Conservation (phyloP, 1,139 yeast species). For the Geotrichum klebahnii region DNA sequence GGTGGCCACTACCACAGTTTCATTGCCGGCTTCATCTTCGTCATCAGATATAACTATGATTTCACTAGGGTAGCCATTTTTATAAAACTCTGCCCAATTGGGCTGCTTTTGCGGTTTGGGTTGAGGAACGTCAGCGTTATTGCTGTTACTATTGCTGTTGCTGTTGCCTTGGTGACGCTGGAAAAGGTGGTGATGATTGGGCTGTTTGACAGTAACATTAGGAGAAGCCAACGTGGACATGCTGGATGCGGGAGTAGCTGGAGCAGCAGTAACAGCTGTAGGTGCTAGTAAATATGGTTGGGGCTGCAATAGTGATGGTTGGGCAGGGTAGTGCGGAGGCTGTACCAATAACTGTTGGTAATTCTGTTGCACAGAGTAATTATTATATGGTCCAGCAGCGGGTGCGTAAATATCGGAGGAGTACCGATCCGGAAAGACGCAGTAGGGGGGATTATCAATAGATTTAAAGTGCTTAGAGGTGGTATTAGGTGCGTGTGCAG, state of each 20-base stretch:
- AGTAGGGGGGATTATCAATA: background rate
- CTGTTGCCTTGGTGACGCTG: no score
- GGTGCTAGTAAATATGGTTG: background rate
- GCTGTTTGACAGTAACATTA: no score
- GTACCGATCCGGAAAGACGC: background rate
- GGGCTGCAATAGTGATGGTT: background rate
- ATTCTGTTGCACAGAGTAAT: no score
- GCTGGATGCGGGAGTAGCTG: background rate
- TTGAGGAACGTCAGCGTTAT: background rate
- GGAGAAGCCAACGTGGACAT: no score
- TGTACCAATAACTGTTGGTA: background rate
- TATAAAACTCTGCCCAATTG: slow-evolving; percentile 36
- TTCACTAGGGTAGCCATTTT: slow-evolving; percentile 38
- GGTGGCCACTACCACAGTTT: background rate
- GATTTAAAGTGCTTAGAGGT: background rate
- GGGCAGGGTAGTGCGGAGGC: slow-evolving; percentile 10
- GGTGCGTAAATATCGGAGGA: background rate
- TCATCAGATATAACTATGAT: slow-evolving; percentile 38
- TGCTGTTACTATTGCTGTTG: no score
- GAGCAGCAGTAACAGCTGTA: background rate
- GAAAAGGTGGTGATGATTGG: no score
- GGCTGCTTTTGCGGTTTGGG: slow-evolving; percentile 21
- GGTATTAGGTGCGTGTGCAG: background rate
- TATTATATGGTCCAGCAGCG: no score
- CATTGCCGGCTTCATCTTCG: slow-evolving; percentile 26